Evolutionary conservation across 225 moss, liverwort and hornwort genomes (phyloP), one percentile per base, ranked within the genome.

Genomic region (Climacium dendroides): DNA sequence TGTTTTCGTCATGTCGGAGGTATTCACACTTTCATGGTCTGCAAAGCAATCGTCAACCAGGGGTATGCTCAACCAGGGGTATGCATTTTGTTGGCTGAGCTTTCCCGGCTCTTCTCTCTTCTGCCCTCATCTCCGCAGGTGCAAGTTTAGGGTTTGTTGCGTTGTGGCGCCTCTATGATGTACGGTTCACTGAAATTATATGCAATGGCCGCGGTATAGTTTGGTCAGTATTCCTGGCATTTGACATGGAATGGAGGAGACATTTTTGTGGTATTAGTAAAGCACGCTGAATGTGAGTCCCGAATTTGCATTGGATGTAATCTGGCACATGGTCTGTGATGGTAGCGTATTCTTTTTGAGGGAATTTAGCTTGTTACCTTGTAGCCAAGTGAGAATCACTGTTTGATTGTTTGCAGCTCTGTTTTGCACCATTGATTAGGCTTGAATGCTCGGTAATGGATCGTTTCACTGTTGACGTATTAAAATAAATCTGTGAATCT

Each of bases 1-100:
- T 92, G 85, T 92, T 88, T 90, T 91, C 86, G 88, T 90, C 87
- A 83, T 86, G 83, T 87, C 74, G 85, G 85, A 89, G 89, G 89
- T 90, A 83, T 74, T 78, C 85, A 79, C 83, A 67, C 87, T 82
- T 82, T 83, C 83, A 30, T 83, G 41, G 83, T 70, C 83, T 69
- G 83, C 83, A 41, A 83, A 53, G 84, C 62, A 89, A 83, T 83
- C 85, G 85, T 66, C 74, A 66, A 82, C 73, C 82, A 85, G 19
- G 89, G 85, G 74, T 84, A 78, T 54, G 86, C 67, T 66, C 74
- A 66, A 82, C 73, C 82, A 85, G 19, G 89, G 85, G 74, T 84
- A 78, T 54, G 86, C 67, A 86, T 85, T 83, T 69, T 88, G 66
- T 90, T 88, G 83, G 75, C 86, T 83, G 86, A 91, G 86, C 91